These are phyloP conservation scores for Pseudopithomyces maydicus DNA, from an alignment of 2,329 filamentous ascomycete genomes.

Conservation along the genomic window DNA sequence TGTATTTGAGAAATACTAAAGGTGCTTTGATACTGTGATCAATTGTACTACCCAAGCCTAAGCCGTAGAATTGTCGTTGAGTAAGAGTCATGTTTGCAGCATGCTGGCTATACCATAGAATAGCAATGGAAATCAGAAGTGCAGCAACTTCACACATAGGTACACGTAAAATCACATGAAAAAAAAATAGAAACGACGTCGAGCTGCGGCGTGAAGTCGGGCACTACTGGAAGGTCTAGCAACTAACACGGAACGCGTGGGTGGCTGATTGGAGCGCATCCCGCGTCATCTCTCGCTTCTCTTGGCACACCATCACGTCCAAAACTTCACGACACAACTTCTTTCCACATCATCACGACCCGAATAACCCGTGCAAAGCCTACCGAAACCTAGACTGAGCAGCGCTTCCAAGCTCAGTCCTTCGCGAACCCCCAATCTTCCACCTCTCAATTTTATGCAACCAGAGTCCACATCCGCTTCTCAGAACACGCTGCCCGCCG, in stretches of 20 bases:
- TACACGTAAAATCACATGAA: no score
- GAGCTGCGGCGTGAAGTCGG: background rate
- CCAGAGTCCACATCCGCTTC: slow-evolving; percentile 60
- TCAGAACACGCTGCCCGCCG: slow-evolving; percentile 50
- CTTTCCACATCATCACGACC: slow-evolving; percentile 6
- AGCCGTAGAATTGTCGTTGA: no score
- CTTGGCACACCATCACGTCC: slow-evolving; percentile 6
- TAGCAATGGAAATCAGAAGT: no score
- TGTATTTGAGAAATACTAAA: no score
- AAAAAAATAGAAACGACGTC: background rate
- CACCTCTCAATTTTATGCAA: slow-evolving; percentile 66
- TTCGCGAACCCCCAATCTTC: slow-evolving; percentile 35
- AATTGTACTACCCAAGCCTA: no score
- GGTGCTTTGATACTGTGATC: no score
- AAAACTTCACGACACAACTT: slow-evolving; percentile 5
- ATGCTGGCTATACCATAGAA: no score
- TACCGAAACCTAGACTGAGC: slow-evolving; percentile 39
- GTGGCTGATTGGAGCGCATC: slow-evolving; percentile 3
- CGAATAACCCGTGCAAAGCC: slow-evolving; percentile 25
- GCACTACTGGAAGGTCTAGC: background rate
- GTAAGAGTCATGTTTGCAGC: no score
- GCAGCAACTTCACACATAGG: no score
- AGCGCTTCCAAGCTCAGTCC: slow-evolving; percentile 61
- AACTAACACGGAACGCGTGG: background rate
- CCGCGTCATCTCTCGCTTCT: slow-evolving; percentile 9